These are phyloP conservation scores for Candida palmyrensis DNA, from an alignment of 805 yeast species.

Conservation along the genomic window DNA sequence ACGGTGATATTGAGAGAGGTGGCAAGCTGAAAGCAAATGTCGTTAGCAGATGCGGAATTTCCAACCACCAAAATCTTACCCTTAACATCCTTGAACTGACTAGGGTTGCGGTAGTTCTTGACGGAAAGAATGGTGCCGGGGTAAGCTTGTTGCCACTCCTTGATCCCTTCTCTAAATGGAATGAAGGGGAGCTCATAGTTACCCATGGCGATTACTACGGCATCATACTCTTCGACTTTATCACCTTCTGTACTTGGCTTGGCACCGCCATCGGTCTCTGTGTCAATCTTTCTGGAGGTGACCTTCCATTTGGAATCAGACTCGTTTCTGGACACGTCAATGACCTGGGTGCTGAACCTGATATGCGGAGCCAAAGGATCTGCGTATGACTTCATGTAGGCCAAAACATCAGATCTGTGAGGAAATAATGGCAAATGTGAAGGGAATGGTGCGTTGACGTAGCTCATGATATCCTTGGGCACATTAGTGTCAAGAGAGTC, in stretches of 20 bases:
- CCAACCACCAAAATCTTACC: constrained; percentile 65
- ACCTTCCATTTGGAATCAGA: constrained; percentile 39
- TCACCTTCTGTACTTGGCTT: constrained; percentile 6
- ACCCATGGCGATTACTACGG: constrained; percentile 35
- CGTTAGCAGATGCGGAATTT: constrained; percentile 73
- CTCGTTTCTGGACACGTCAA: constrained; percentile 23
- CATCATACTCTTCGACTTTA: constrained; percentile 22
- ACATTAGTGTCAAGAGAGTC: constrained; percentile 67
- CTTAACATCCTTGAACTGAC: constrained; percentile 19
- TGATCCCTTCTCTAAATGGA: constrained; percentile 28
- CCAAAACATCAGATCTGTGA: constrained; percentile 51
- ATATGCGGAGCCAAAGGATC: constrained; percentile 37
- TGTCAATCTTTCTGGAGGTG: constrained; percentile 24
- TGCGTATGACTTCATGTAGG: constrained; percentile 57
- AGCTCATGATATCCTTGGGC: constrained; percentile 63
- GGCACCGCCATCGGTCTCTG: constrained; percentile 22
- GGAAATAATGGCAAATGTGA: constrained; percentile 49
- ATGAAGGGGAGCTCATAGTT: constrained; percentile 32
- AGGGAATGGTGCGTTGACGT: constrained; percentile 12
- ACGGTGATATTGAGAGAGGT: constrained; percentile 31
- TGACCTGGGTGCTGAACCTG: constrained; percentile 44
- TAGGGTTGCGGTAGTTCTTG: constrained; percentile 22
- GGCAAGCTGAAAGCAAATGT: constrained; percentile 60
- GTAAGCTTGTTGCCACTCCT: constrained; percentile 19
- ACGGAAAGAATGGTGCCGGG: constrained; percentile 28